These are phyloP conservation scores for Ceratobasidium sp. DNA, from an alignment of 1,284 basidiomycete species.

Conservation along the genomic window DNA sequence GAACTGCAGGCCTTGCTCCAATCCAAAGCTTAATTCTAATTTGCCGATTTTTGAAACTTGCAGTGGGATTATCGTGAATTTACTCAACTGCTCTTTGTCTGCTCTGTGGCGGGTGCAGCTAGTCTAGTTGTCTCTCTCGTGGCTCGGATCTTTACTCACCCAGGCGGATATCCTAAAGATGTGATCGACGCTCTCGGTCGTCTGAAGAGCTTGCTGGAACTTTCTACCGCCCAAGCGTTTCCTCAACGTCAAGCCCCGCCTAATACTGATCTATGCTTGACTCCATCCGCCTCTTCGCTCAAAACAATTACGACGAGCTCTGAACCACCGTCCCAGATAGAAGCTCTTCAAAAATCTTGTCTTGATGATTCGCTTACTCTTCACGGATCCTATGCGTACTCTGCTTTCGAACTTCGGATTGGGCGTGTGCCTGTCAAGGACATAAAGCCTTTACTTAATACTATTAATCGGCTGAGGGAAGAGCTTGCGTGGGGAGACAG, in stretches of 20 bases:
- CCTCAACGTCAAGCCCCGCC: background rate
- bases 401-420: conserved; percentile 64
- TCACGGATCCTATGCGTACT: conserved; percentile 63
- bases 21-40: background rate
- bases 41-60: no score
- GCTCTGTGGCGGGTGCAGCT: conserved; percentile 21
- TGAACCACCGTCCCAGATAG: conserved; percentile 25
- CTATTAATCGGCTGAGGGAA: conserved; percentile 63
- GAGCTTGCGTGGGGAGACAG: conserved; percentile 64
- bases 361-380: conserved; percentile 61
- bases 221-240: conserved; percentile 24
- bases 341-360: conserved; percentile 56
- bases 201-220: conserved; percentile 16
- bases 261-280: background rate
- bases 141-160: conserved; percentile 33
- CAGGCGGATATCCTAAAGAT: conserved; percentile 41
- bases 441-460: conserved; percentile 63
- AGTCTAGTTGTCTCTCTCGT: conserved; percentile 41
- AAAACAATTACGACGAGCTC: background rate
- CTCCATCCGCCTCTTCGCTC: background rate
- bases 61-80: conserved; percentile 40
- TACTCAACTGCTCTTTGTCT: conserved; percentile 32
- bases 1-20: conserved; percentile 41
- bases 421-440: conserved; percentile 64
- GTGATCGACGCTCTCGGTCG: conserved; percentile 30